Base-by-base conservation (phyloP, 2,329 filamentous ascomycete species). In the Penicillium italicum region DNA sequence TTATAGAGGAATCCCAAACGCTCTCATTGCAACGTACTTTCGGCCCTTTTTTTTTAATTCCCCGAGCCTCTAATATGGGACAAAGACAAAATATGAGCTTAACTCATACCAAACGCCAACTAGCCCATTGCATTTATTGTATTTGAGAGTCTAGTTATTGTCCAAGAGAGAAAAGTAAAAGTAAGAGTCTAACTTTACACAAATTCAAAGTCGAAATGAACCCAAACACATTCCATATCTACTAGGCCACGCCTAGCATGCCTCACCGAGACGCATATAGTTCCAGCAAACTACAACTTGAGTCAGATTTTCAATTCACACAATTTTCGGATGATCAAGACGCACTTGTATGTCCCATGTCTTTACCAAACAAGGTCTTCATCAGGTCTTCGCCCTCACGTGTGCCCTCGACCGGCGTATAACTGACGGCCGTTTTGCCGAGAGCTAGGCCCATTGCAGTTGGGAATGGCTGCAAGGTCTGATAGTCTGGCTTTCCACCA, bases 371-470 rank as follows among this genome's bases (percentile, higher is more conserved):
- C 67, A 86, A 87, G 5, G 74, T 71, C 61, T 83, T 70, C 78
- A 85, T 80, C 12, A 88, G 77, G 47, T 89, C 84, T 57, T 84
- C 81, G 0, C 87, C 87, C 40, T 76, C 79, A 26, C 77, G 76
- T 41, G 84, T 82, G 0, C 86, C 86, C 1, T 74, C 76, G 0
- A 78, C 78, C 0, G 82, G 79, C 42, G 80, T 81, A 63, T 85
- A 90, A 1, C 82, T 81, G 1, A 91, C 77, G 1, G 85, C 88
- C 65, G 85, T 83, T 69, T 85, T 86, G 33, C 88, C 89, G 1
- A 91, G 79, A 0, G 88, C 88, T 3, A 91, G 73, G 0, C 85
- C 87, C 59, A 92, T 91, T 76, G 87, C 83, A 14, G 86, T 80
- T 14, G 83, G 80, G 10, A 87, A 77, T 47, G 82, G 77, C 1